Percentiles rank a stretch among this genome's conserved stretches.
Evolutionary conservation across 2,329 filamentous ascomycete species (phyloP).

Genomic region (Ascochyta rabiei): DNA sequence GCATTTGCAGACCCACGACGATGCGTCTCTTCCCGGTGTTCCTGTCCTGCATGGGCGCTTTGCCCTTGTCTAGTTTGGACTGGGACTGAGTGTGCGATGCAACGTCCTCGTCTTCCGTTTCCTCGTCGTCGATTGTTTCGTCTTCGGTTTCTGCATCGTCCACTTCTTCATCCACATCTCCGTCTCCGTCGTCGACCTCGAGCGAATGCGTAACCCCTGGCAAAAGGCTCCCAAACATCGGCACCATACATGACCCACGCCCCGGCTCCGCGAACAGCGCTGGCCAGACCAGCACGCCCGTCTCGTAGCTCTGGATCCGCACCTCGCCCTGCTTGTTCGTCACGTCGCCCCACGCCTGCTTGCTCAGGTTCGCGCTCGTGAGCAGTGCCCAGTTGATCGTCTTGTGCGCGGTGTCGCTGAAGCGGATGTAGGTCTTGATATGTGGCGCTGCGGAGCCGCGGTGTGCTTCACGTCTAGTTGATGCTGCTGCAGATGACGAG

Average conservation of each 20-base stretch:
- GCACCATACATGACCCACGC: slow-evolving; percentile 62
- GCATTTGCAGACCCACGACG: slow-evolving; percentile 74
- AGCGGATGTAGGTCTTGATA: slow-evolving; percentile 87
- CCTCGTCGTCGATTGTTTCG: not conserved
- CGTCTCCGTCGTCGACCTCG: not conserved
- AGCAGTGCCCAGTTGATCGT: slow-evolving; percentile 82
- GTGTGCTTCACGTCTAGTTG: slow-evolving; percentile 25
- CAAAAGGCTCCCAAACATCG: slow-evolving; percentile 68
- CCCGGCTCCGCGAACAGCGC: slow-evolving; percentile 52
- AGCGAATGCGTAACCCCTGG: slow-evolving; percentile 41
- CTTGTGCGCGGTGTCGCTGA: slow-evolving; percentile 46
- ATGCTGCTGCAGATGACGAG: not conserved
- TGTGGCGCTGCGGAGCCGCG: slow-evolving; percentile 75
- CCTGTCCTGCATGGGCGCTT: not conserved
- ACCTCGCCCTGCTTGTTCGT: slow-evolving; percentile 63
- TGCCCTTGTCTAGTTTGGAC: not conserved
- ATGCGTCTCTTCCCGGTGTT: slow-evolving; percentile 12
- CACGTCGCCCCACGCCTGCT: slow-evolving; percentile 83
- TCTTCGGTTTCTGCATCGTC: slow-evolving; percentile 18
- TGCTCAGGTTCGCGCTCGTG: slow-evolving; percentile 90
- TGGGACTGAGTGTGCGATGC: not conserved
- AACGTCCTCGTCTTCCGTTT: not conserved
- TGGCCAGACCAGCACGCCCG: slow-evolving; percentile 85
- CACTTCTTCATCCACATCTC: slow-evolving; percentile 18
- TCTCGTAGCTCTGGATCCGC: slow-evolving; percentile 79